phyloP scores from a whole-genome alignment of 805 yeast genomes.

The Scheffersomyces spartinae region DNA sequence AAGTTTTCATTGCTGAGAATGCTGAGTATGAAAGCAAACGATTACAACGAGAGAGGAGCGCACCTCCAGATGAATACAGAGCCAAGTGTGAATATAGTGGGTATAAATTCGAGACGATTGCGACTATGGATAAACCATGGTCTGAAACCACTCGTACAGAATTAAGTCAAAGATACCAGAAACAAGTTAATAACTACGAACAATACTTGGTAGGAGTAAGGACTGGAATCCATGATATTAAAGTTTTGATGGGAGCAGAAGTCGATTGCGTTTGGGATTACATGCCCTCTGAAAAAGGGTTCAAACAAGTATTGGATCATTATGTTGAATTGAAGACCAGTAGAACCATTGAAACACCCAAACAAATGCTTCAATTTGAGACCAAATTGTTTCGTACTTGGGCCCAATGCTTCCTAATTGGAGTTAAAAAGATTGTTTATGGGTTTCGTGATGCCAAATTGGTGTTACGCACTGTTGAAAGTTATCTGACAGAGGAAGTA shows the following conservation, averaged over 20 bases:
- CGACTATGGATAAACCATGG: slow-evolving; percentile 73
- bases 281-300: slow-evolving; percentile 36
- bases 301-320: slow-evolving; percentile 44
- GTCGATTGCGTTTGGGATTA: slow-evolving; percentile 86
- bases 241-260: slow-evolving; percentile 73
- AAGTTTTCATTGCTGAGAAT: slow-evolving; percentile 48
- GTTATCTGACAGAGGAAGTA: slow-evolving; percentile 63
- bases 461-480: slow-evolving; percentile 58
- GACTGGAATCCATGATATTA: slow-evolving; percentile 71
- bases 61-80: no score
- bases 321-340: slow-evolving; percentile 82
- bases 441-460: slow-evolving; percentile 78
- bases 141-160: slow-evolving; percentile 49
- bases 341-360: slow-evolving; percentile 39
- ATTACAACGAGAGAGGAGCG: slow-evolving; percentile 14
- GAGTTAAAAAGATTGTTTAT: slow-evolving; percentile 68
- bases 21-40: slow-evolving; percentile 25
- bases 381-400: slow-evolving; percentile 69
- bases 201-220: slow-evolving; percentile 75
- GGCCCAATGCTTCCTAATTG: slow-evolving; percentile 89
- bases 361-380: slow-evolving; percentile 58
- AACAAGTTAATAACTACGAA: slow-evolving; percentile 55
- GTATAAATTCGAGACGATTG: slow-evolving; percentile 74
- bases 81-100: slow-evolving; percentile 48
- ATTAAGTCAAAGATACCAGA: slow-evolving; percentile 55